Evolutionary conservation across 345 rosid genomes (phyloP).

Genomic region (Gossypium ekmanianum): DNA sequence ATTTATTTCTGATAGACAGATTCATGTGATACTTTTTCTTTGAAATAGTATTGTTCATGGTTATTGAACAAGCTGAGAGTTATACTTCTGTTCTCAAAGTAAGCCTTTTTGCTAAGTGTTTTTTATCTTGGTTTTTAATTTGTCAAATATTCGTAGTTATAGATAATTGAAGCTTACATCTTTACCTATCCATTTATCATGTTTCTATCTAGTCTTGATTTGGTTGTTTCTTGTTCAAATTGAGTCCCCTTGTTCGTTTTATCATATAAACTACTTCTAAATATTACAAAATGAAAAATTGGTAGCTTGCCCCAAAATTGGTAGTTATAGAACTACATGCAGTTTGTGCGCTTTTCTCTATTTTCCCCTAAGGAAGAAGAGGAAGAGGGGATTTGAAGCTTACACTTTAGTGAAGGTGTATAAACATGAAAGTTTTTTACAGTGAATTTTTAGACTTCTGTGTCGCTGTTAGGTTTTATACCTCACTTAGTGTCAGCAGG

Average conservation of each 20-base stretch:
- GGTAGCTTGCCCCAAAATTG: not conserved
- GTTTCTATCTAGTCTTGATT: not conserved
- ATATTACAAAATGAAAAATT: not conserved
- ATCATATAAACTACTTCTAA: not conserved
- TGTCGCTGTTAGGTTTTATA: not conserved
- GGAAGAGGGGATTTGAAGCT: not conserved
- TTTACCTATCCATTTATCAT: not conserved
- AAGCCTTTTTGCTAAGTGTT: not conserved
- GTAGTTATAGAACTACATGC: not conserved
- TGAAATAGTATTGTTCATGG: too few relatives aligned
- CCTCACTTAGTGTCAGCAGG: not conserved
- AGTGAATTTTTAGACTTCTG: not conserved
- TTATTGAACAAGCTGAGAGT: conserved; percentile 65
- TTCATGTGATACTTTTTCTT: too few relatives aligned
- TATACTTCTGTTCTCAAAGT: conserved; percentile 82
- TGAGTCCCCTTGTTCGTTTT: not conserved
- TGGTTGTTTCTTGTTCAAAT: not conserved
- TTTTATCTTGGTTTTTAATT: not conserved
- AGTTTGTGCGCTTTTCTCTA: not conserved
- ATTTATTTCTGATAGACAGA: too few relatives aligned
- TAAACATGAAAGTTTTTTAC: not conserved
- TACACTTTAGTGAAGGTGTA: not conserved
- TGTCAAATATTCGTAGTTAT: not conserved
- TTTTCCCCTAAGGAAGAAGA: not conserved
- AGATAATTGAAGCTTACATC: not conserved